Base-by-base conservation (phyloP, 2,329 filamentous ascomycete genomes). In the Plectosphaerella cucumerina region DNA sequence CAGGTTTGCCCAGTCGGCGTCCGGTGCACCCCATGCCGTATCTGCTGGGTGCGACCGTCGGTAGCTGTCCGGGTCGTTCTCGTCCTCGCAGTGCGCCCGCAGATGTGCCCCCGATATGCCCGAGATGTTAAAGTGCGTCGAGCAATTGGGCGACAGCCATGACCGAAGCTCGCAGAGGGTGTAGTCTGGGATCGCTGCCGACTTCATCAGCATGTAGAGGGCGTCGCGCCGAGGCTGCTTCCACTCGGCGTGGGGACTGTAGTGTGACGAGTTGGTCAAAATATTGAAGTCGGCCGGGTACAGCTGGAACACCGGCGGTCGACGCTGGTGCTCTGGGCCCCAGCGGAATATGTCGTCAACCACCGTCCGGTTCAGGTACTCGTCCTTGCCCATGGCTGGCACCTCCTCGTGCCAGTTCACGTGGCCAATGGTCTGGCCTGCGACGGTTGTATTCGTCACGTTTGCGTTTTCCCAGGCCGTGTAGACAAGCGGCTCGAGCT, bases 291-390 rank as follows among this genome's bases (percentile, higher is more conserved):
- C 67, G 1, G 69, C 64, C 0, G 89, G 89, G 22, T 67, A 77
- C 46, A 73, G 62, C 50, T 60, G 68, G 56, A 81, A 85, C 6
- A 78, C 72, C 0, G 78, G 84, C 6, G 80, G 78, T 1, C 70
- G 66, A 37, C 83, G 72, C 1, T 62, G 54, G 48, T 81, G 74
- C 31, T 74, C 65, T 1, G 72, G 59, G 0, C 83, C 83, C 81
- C 87, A 91, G 10, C 73, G 72, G 59, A 93, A 93, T 1, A 91
- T 69, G 3, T 87, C 78, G 58, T 92, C 87, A 0, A 90, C 80
- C 0, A 70, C 76, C 0, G 83, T 88, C 11, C 65, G 64, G 54
- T 85, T 85, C 1, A 78, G 60, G 64, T 70, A 83, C 3, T 72
- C 60, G 0, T 62, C 47, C 2, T 70, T 60, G 1, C 60, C 49